Conservation (phyloP, 2,329 filamentous ascomycete species). For the Penicillium sp. region DNA sequence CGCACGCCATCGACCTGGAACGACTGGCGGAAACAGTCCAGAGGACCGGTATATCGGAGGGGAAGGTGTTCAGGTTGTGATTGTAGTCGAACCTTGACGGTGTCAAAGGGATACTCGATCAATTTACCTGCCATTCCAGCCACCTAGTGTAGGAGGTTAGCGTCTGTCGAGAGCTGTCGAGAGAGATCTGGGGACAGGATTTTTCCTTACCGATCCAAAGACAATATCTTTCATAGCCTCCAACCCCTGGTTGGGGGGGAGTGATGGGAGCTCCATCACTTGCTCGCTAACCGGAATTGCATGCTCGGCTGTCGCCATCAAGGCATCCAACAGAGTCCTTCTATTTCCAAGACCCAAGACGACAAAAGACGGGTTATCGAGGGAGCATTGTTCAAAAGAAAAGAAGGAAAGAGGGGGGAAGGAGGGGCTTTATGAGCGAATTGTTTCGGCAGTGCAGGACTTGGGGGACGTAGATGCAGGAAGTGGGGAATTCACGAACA, state of each 20-base stretch:
- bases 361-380: conserved; percentile 22
- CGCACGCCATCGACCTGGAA: conserved; percentile 74
- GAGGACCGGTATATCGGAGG: conserved; percentile 76
- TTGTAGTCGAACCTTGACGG: conserved; percentile 94
- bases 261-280: conserved; percentile 41
- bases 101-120: conserved; percentile 98
- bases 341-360: conserved; percentile 13
- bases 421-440: conserved; percentile 20
- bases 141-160: conserved; percentile 48
- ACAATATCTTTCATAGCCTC: conserved; percentile 83
- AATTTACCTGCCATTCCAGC: conserved; percentile 91
- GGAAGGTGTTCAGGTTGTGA: conserved; percentile 87
- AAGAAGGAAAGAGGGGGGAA: not conserved
- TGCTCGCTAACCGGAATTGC: conserved; percentile 40
- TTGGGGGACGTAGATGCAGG: not conserved
- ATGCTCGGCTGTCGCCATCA: conserved; percentile 42
- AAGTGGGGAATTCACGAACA: not conserved
- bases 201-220: conserved; percentile 74
- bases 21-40: conserved; percentile 92
- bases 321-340: conserved; percentile 13
- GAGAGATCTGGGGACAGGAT: not conserved
- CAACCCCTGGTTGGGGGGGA: conserved; percentile 50
- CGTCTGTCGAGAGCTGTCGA: too few species aligned
- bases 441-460: conserved; percentile 12
- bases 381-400: conserved; percentile 16